Percentiles rank a stretch among this genome's conserved stretches.
phyloP scores from a whole-genome alignment of 805 yeast genomes.

The Yarrowia porcina region DNA sequence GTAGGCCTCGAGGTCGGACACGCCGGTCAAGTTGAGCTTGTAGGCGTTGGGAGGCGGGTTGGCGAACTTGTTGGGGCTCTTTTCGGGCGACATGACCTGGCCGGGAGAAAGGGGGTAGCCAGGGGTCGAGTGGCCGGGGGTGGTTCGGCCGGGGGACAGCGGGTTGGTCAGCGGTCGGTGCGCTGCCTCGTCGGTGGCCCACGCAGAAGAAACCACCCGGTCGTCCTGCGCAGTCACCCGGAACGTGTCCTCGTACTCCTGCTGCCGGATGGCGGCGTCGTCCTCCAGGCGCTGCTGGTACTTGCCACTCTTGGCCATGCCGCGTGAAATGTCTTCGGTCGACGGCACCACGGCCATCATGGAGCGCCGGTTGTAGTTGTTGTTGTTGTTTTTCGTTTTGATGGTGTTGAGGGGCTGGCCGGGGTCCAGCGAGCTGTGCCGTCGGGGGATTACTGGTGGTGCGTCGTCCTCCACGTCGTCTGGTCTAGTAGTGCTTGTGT shows the following conservation, averaged over 20 bases:
- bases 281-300: conserved; percentile 22
- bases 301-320: conserved; percentile 3
- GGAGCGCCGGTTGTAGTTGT: not conserved
- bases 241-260: conserved; percentile 21
- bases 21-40: not conserved
- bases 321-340: not conserved
- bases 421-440: not conserved
- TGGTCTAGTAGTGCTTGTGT: too few species aligned
- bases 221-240: not conserved
- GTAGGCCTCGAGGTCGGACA: not conserved
- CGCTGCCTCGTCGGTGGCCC: not conserved
- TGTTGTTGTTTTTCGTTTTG: not conserved
- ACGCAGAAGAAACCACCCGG: not conserved
- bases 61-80: not conserved
- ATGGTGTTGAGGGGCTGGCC: not conserved
- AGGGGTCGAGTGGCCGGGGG: not conserved
- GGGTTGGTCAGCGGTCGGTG: not conserved
- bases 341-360: not conserved
- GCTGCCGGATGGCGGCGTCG: conserved; percentile 4
- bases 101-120: not conserved
- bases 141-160: not conserved
- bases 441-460: not conserved
- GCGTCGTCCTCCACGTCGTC: not conserved
- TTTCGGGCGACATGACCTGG: not conserved
- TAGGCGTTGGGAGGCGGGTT: conserved; percentile 19